Base-by-base conservation (phyloP, 208 protist species). In the Crithidia sp. region DNA sequence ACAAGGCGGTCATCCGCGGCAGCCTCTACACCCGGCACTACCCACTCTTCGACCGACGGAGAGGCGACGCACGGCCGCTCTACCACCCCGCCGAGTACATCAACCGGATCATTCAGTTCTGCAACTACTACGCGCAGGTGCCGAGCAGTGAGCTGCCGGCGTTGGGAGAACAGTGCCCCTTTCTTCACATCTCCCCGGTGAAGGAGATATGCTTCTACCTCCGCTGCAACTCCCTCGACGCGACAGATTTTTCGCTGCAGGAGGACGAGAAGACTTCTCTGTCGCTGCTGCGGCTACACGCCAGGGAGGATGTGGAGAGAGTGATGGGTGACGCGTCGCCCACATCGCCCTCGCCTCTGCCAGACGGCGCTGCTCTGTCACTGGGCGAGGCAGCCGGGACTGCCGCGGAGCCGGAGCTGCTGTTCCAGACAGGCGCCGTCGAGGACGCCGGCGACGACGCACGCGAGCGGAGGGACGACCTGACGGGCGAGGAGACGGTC, bases 1-100 rank as follows among this genome's bases (percentile, higher is more conserved):
- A 82, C 60, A 82, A 81, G 7, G 78, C 81, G 13, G 72, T 75
- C 3, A 74, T 91, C 0, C 82, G 87, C 5, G 68, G 62, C 5
- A 66, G 71, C 9, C 53, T 92, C 50, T 92, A 84, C 62, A 44
- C 79, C 40, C 73, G 77, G 16, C 56, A 79, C 28, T 89, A 83
- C 80, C 77, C 84, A 17, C 73, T 79, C 13, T 92, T 92, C 68
- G 7, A 52, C 2, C 36, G 39, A 14, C 50, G 69, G 40, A 66
- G 40, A 5, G 58, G 64, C 55, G 67, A 82, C 40, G 70, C 66
- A n/a, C 67, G 65, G 17, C 60, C 74, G 14, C 66, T 92, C 2
- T 96, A 90, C 77, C 81, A 95, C 70, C 90, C 90, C 8, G 86
- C 85, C 12, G 86, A 96, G 63, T 86, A 86, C 56, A 68, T 95